Conservation (phyloP, 2,329 filamentous ascomycete genomes). For the Fusarium mundagurra region DNA sequence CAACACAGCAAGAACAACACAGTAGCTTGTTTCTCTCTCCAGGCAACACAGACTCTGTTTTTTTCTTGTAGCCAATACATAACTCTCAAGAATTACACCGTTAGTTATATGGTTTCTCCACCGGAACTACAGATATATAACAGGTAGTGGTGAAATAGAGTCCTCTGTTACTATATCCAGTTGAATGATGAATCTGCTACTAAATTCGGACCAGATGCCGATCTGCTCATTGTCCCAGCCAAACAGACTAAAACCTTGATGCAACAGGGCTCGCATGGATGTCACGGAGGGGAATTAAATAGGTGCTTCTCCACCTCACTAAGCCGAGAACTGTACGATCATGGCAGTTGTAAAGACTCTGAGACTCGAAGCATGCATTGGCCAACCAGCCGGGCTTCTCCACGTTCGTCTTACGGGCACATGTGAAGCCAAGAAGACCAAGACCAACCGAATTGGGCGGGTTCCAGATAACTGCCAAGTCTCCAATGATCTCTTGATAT, state of each 20-base stretch:
- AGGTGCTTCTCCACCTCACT: conserved; percentile 11
- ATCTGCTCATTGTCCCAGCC: neutral
- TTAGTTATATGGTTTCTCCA: neutral
- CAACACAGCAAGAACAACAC: neutral
- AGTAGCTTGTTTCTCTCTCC: neutral
- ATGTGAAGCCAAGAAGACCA: neutral
- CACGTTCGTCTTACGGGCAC: neutral
- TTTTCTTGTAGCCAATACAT: neutral
- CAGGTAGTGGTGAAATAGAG: neutral
- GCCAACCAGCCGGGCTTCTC: conserved; percentile 7
- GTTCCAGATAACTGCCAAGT: neutral
- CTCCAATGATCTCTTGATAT: neutral
- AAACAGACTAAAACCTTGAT: neutral
- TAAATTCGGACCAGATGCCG: neutral
- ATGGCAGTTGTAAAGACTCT: neutral
- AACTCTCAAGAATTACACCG: neutral
- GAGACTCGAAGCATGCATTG: conserved; percentile 12
- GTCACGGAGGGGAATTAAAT: neutral
- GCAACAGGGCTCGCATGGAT: neutral
- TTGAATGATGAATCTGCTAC: neutral
- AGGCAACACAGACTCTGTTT: neutral
- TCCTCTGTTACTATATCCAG: neutral
- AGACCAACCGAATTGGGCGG: neutral
- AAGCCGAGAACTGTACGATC: neutral
- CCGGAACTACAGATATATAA: neutral